Conservation (phyloP, 257 asterid genomes). For the Ehretia macrophylla region DNA sequence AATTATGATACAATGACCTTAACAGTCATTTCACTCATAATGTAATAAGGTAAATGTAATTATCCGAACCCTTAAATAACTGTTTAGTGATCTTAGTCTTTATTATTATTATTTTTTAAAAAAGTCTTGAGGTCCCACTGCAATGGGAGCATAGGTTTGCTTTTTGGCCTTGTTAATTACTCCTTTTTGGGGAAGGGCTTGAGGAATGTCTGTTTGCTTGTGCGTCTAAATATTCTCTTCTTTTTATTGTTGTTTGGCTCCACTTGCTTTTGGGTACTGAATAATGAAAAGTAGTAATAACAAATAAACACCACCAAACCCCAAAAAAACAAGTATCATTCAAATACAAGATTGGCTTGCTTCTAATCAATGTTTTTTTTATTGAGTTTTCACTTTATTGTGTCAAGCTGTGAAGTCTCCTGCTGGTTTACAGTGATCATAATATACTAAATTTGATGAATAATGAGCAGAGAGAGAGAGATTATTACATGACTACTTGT, state of each 20-base stretch:
- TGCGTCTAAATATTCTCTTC: constrained; percentile 17
- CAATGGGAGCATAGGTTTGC: constrained; percentile 8
- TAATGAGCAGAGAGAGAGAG: no score
- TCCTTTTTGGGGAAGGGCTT: constrained; percentile 16
- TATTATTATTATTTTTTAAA: not conserved
- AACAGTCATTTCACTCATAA: no score
- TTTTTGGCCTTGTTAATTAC: constrained; percentile 21
- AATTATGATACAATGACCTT: no score
- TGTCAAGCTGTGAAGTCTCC: no score
- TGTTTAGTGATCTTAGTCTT: constrained; percentile 1
- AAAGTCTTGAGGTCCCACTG: constrained; percentile 6
- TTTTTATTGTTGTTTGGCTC: constrained; percentile 14
- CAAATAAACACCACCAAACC: not conserved
- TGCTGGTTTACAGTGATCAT: no score
- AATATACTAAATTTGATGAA: no score
- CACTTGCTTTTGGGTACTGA: constrained; percentile 22
- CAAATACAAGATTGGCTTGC: not conserved
- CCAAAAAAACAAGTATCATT: no score
- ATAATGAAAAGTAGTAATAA: constrained; percentile 3
- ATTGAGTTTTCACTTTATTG: no score
- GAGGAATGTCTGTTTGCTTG: constrained; percentile 40
- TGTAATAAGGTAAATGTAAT: no score
- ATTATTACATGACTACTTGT: no score
- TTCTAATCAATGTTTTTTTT: not conserved
- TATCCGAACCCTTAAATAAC: not conserved